A percentile compares a stretch with the other conserved stretches of the same genome.
These are phyloP conservation scores for Saprolegnia diclina DNA, from an alignment of 352 stramenopile species.

Conservation along the genomic window DNA sequence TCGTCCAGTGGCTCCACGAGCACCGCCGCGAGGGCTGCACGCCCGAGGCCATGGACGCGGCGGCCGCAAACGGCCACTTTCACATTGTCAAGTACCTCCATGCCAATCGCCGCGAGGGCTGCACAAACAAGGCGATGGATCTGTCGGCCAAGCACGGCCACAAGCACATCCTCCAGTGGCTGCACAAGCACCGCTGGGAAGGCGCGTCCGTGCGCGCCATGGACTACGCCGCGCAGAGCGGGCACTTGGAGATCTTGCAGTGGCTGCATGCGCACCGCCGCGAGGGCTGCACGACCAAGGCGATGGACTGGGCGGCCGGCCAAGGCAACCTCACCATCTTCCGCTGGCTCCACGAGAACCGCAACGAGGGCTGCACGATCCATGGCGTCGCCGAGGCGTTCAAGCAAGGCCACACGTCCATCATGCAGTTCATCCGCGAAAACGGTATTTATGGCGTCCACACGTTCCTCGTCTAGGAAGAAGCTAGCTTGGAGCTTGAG, in stretches of 20 bases:
- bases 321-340: constrained; percentile 27
- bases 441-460: constrained; percentile 30
- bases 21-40: constrained; percentile 20
- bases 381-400: constrained; percentile 26
- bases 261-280: constrained; percentile 26
- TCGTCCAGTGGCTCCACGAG: constrained; percentile 26
- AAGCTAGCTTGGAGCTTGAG: background rate
- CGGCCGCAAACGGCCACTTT: constrained; percentile 25
- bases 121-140: constrained; percentile 26
- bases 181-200: constrained; percentile 23
- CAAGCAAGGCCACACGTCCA: constrained; percentile 17
- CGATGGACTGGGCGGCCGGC: constrained; percentile 28
- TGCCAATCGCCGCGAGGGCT: constrained; percentile 15
- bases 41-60: constrained; percentile 24
- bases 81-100: constrained; percentile 26
- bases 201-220: constrained; percentile 17
- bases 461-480: constrained; percentile 19
- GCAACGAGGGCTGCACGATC: constrained; percentile 28
- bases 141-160: constrained; percentile 22
- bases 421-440: constrained; percentile 28
- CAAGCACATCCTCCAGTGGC: constrained; percentile 25
- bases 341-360: constrained; percentile 25
- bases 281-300: constrained; percentile 28
- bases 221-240: constrained; percentile 25
- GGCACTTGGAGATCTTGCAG: constrained; percentile 18